These are phyloP conservation scores for Yamadazyma sp. DNA, from an alignment of 805 yeast species.

Conservation along the genomic window DNA sequence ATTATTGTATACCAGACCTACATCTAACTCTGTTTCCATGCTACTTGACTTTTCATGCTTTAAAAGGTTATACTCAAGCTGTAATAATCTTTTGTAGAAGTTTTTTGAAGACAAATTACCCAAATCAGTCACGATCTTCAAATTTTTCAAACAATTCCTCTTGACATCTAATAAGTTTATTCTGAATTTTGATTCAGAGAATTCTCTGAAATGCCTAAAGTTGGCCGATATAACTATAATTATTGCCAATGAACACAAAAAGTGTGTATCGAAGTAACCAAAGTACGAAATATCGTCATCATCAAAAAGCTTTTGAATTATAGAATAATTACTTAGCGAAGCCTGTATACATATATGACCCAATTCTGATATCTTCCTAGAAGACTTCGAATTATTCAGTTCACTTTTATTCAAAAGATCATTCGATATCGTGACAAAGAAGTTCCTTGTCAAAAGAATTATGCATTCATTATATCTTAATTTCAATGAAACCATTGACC, in stretches of 20 bases:
- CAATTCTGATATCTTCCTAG: background rate
- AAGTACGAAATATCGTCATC: conserved; percentile 1
- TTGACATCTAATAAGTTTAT: background rate
- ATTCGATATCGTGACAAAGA: background rate
- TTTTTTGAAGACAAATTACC: background rate
- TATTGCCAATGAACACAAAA: background rate
- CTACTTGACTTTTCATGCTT: too few species aligned
- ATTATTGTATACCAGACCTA: too few species aligned
- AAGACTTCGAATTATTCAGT: background rate
- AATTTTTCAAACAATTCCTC: background rate
- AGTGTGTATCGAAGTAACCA: conserved; percentile 1
- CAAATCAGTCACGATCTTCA: background rate
- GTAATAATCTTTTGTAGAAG: background rate
- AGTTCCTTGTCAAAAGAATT: background rate
- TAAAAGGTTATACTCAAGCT: too few species aligned
- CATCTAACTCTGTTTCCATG: too few species aligned
- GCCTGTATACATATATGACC: background rate
- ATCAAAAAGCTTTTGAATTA: background rate
- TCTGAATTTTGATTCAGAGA: background rate
- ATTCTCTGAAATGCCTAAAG: background rate
- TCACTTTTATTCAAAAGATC: background rate
- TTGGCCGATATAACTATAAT: background rate
- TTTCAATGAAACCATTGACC: conserved; percentile 1
- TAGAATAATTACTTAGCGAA: background rate
- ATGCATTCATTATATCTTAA: conserved; percentile 1